Evolutionary conservation across 2,329 filamentous ascomycete species (phyloP), one percentile per base, ranked within the genome.

Genomic region (Xylariomycetidae sp.): DNA sequence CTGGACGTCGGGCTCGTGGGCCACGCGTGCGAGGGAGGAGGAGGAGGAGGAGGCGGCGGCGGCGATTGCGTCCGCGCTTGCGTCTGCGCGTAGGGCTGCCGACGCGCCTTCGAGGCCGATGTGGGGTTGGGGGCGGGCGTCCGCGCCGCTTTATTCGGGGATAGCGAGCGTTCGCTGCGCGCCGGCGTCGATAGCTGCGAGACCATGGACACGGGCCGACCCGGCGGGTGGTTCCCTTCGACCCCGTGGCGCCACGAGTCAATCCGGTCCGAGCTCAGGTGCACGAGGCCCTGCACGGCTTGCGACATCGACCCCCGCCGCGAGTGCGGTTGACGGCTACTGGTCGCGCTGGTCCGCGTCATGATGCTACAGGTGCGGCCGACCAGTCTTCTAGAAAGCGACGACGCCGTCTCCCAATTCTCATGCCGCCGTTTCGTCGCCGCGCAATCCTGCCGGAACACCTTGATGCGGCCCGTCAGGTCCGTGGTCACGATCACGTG

Each of bases 391-490:
- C 77, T 79, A 8, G 85, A 88, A 48, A 94, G 83, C 6, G 77
- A 77, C 12, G 84, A 90, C 1, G 74, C 73, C 0, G 81, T 78
- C 46, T 95, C 87, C 82, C 82, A 90, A 23, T 72, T 75, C 35
- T 88, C 85, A 37, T 79, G 74, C 35, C 76, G 73, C 5, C 90
- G 79, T 59, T 94, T 95, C 30, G 70, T 61, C 48, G 75, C 86
- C 0, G 90, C 92, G 54, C 90, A 95, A 55, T 98, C 92, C 58
- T 96, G 90, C 14, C 92, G 77, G 54, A 95, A 95, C 1, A 96
- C 83, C 56, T 95, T 95, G 62, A 98, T 92, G 17, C 79, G 76
- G 22, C 92, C 92, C 1, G 78, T 79, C 49, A 87, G 86, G 56
- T 95, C 90, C 2, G 89, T 85, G 0, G 90, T 94, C 31, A 96